Evolutionary conservation across 2,329 filamentous ascomycete genomes (phyloP).

Genomic region (Colletotrichum zoysiae): DNA sequence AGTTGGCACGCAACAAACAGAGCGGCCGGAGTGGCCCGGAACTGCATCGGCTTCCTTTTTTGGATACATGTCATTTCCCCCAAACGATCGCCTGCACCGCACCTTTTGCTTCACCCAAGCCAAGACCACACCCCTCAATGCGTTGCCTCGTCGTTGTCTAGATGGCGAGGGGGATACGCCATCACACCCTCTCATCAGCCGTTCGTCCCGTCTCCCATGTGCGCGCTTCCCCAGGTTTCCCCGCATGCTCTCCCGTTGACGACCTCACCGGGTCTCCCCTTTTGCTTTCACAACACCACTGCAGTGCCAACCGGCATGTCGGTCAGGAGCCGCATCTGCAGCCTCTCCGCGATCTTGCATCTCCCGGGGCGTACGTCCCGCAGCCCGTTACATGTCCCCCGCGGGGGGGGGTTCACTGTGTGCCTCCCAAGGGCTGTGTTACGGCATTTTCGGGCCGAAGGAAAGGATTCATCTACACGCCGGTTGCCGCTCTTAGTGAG

Average conservation of each 20-base stretch:
- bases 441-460: not conserved
- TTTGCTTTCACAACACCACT: not conserved
- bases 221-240: not conserved
- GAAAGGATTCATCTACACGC: not conserved
- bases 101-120: conserved; percentile 10
- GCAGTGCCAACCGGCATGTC: not conserved
- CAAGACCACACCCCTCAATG: conserved; percentile 10
- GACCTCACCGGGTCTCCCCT: conserved; percentile 1
- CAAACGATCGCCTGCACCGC: conserved; percentile 14
- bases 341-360: conserved; percentile 9
- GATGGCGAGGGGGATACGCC: conserved; percentile 1
- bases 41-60: not conserved
- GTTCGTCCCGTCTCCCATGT: conserved; percentile 18
- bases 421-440: not conserved
- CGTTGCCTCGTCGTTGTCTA: not conserved
- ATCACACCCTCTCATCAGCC: conserved; percentile 22
- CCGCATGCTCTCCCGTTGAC: conserved; percentile 1
- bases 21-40: not conserved
- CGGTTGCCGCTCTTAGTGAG: not conserved
- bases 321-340: conserved; percentile 11
- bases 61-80: not conserved
- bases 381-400: not conserved
- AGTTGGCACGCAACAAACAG: not conserved
- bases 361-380: not conserved
- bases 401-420: not conserved